Conservation (phyloP, 2,329 filamentous ascomycete species). For the Fusarium keratoplasticum region DNA sequence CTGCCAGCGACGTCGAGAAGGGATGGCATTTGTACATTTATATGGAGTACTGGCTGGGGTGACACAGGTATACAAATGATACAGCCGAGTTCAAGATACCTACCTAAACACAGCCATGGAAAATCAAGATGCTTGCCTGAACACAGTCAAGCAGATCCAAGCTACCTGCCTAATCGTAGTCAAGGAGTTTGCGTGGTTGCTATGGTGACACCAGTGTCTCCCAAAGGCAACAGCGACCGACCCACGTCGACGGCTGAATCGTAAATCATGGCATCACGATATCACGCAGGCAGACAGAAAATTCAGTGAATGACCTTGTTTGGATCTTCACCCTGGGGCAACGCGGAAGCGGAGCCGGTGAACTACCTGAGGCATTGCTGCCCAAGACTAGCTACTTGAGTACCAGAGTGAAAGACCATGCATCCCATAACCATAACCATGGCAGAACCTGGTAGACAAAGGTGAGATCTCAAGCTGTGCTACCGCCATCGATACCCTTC, state of each 20-base stretch:
- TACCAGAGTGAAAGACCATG: background rate
- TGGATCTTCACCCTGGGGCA: background rate
- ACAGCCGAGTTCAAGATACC: background rate
- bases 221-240: background rate
- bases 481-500: background rate
- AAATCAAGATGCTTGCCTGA: background rate
- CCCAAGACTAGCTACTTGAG: background rate
- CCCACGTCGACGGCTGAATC: background rate
- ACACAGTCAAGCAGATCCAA: background rate
- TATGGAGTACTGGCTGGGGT: background rate
- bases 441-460: background rate
- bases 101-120: background rate
- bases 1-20: too few relatives aligned
- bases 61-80: background rate
- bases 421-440: background rate
- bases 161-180: background rate
- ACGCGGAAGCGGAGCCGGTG: background rate
- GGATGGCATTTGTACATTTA: background rate
- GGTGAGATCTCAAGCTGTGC: background rate
- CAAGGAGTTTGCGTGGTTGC: background rate
- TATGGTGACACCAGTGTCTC: background rate
- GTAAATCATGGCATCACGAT: background rate
- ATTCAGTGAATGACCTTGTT: background rate
- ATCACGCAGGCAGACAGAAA: background rate
- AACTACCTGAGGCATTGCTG: background rate